Percentiles rank a stretch among this genome's conserved stretches.
Evolutionary conservation across 139 green algal genomes (phyloP).

Genomic region (Trebouxia sp.): DNA sequence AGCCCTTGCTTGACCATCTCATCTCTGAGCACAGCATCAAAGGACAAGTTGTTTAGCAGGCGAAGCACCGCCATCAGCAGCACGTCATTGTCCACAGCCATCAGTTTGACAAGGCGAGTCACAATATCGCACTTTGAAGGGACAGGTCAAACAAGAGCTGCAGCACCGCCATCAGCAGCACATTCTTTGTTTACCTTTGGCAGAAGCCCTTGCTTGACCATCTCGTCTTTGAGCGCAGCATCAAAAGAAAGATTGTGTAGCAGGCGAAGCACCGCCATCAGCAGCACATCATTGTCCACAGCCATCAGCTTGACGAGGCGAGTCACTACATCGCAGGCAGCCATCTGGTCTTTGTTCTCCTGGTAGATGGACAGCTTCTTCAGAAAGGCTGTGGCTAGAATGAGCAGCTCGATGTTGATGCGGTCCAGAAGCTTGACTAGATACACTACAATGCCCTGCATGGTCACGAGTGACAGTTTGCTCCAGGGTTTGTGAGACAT

Average conservation of each 20-base stretch:
- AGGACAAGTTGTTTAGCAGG: slow-evolving; percentile 89
- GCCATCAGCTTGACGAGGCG: slow-evolving; percentile 49
- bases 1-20: slow-evolving; percentile 75
- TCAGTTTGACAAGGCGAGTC: slow-evolving; percentile 41
- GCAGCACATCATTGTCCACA: slow-evolving; percentile 57
- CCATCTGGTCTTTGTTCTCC: slow-evolving; percentile 75
- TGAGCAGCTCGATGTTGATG: slow-evolving; percentile 81
- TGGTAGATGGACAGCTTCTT: slow-evolving; percentile 77
- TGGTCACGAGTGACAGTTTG: not conserved
- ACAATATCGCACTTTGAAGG: slow-evolving; percentile 39
- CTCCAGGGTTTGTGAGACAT: too few species aligned
- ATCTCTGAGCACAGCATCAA: slow-evolving; percentile 69
- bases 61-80: slow-evolving; percentile 73
- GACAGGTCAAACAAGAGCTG: not conserved
- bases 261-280: slow-evolving; percentile 75
- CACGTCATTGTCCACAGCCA: slow-evolving; percentile 54
- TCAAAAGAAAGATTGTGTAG: slow-evolving; percentile 92
- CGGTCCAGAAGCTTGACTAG: slow-evolving; percentile 78
- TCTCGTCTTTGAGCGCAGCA: slow-evolving; percentile 62
- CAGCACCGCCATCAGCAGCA: too few species aligned
- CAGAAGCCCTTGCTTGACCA: slow-evolving; percentile 74
- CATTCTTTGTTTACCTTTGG: slow-evolving; percentile 64
- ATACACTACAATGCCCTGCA: slow-evolving; percentile 73
- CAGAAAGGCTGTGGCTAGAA: slow-evolving; percentile 80
- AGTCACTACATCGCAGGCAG: slow-evolving; percentile 32